These are phyloP conservation scores for Leishmania braziliensis DNA, from an alignment of 208 protist species.

Conservation along the genomic window DNA sequence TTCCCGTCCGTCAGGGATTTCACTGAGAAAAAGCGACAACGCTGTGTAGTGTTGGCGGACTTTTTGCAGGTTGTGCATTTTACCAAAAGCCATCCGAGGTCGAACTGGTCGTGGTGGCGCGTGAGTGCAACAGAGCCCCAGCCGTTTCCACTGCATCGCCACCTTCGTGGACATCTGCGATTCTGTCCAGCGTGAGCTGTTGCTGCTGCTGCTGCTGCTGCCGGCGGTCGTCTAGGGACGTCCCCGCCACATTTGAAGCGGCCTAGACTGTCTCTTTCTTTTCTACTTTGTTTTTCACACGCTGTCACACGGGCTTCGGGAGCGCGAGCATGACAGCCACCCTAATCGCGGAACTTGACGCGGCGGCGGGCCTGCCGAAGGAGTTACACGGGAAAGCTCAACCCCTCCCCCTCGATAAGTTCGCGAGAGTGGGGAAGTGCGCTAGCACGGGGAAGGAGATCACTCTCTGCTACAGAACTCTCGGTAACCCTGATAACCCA, in stretches of 20 bases:
- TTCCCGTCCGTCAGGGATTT: neutral
- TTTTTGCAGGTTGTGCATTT: neutral
- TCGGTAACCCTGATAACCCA: constrained; percentile 49
- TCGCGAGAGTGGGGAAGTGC: constrained; percentile 51
- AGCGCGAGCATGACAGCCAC: constrained; percentile 2
- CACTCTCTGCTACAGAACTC: constrained; percentile 66
- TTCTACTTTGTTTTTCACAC: neutral
- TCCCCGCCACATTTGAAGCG: neutral
- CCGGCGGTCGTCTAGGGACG: neutral
- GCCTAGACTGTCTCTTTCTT: neutral
- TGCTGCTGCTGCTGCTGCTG: no score
- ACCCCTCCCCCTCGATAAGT: constrained; percentile 52
- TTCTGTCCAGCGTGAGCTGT: neutral
- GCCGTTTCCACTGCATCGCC: neutral
- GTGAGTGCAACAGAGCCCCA: neutral
- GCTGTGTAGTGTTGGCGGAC: neutral
- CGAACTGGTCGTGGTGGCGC: neutral
- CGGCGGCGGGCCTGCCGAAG: neutral
- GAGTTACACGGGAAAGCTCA: neutral
- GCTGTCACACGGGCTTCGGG: neutral
- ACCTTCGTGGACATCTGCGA: neutral
- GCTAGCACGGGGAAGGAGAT: constrained; percentile 47
- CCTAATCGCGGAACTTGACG: neutral
- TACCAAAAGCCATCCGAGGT: neutral
- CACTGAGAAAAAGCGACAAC: neutral